A percentile compares a stretch with the other conserved stretches of the same genome.
phyloP scores from a whole-genome alignment of 345 rosid genomes.

The Hibiscus syriacus region DNA sequence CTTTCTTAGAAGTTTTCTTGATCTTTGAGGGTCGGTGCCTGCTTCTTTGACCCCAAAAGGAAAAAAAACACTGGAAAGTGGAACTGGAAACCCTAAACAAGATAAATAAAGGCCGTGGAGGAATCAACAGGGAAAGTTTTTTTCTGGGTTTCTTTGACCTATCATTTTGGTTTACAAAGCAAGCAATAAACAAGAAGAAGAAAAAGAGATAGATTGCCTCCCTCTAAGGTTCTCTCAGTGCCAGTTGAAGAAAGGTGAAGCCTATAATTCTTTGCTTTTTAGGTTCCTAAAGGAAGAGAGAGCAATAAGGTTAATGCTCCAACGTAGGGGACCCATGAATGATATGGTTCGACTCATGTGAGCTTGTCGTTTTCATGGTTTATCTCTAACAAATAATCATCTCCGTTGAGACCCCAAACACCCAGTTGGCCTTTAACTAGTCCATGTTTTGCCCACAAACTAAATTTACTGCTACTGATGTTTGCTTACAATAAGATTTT shows the following conservation, averaged over 20 bases:
- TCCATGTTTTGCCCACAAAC: not conserved
- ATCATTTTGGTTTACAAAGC: not conserved
- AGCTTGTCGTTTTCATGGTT: conserved; percentile 61
- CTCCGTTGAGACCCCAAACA: conserved; percentile 18
- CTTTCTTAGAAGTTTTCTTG: no score
- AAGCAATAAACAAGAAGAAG: not conserved
- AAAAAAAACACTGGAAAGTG: not conserved
- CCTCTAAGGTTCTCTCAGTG: conserved; percentile 19
- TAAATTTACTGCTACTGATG: not conserved
- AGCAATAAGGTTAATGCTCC: conserved; percentile 10
- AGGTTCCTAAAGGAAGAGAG: conserved; percentile 24
- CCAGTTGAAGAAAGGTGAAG: conserved; percentile 6
- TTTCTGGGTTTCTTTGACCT: conserved; percentile 28
- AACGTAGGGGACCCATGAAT: conserved; percentile 65
- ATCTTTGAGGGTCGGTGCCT: conserved; percentile 40
- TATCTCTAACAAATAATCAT: conserved; percentile 17
- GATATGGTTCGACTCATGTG: conserved; percentile 82
- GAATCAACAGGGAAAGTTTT: conserved; percentile 12
- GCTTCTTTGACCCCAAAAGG: conserved; percentile 30
- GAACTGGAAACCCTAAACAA: conserved; percentile 35
- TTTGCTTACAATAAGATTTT: not conserved
- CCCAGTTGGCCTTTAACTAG: conserved; percentile 14
- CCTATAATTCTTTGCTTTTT: not conserved
- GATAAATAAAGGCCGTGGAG: conserved; percentile 11
- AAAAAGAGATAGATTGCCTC: conserved; percentile 1